These are phyloP conservation scores for Colletotrichum eremochloae DNA, from an alignment of 2,329 filamentous ascomycete species.

Conservation along the genomic window DNA sequence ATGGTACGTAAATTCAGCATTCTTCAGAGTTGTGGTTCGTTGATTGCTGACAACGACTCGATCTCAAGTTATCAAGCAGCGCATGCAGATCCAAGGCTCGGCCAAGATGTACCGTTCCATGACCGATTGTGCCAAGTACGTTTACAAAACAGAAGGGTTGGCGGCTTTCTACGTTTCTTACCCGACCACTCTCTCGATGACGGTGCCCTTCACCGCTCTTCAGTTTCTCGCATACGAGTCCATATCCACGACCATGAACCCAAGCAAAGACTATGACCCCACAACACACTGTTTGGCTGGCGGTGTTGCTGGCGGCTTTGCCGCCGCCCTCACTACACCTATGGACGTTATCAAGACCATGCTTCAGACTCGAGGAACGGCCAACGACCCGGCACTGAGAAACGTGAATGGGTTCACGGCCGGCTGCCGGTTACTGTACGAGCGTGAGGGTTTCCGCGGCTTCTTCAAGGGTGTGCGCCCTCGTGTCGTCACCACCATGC, in stretches of 20 bases:
- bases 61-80: constrained; percentile 94
- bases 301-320: constrained; percentile 91
- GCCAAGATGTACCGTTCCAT: constrained; percentile 87
- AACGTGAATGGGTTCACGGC: constrained; percentile 86
- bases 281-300: constrained; percentile 94
- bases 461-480: constrained; percentile 96
- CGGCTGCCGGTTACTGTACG: constrained; percentile 84
- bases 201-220: constrained; percentile 95
- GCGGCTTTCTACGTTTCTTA: constrained; percentile 98
- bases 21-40: background rate
- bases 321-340: constrained; percentile 93
- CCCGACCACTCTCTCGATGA: constrained; percentile 98
- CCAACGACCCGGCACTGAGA: constrained; percentile 82
- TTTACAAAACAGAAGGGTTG: constrained; percentile 89
- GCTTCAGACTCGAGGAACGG: constrained; percentile 90
- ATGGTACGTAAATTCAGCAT: constrained; percentile 72
- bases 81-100: constrained; percentile 99
- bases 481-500: constrained; percentile 95
- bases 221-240: constrained; percentile 99
- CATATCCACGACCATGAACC: constrained; percentile 93
- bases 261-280: constrained; percentile 87
- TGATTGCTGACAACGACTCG: constrained; percentile 2
- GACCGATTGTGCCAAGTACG: constrained; percentile 85
- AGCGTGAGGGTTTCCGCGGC: constrained; percentile 84
- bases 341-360: constrained; percentile 99